Evolutionary conservation across 768 basidiomycete species (phyloP).

Genomic region (Lactarius hatsudake): DNA sequence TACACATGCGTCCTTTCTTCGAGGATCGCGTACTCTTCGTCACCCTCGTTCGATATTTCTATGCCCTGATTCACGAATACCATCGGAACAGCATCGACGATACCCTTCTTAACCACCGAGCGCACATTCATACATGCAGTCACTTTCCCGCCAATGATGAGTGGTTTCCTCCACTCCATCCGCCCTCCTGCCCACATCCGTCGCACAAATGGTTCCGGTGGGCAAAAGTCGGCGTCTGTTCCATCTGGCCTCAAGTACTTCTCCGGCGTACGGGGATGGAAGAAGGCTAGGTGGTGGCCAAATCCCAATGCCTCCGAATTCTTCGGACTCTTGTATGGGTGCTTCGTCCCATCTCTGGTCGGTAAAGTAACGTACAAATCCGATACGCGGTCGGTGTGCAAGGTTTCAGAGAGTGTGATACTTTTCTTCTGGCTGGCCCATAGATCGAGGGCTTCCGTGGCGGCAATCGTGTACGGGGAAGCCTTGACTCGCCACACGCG

Average conservation of each 20-base stretch:
- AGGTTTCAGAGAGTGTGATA: conserved; percentile 46
- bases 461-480: conserved; percentile 11
- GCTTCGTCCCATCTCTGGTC: conserved; percentile 58
- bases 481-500: conserved; percentile 17
- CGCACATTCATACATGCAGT: conserved; percentile 47
- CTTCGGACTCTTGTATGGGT: conserved; percentile 40
- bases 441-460: conserved; percentile 40
- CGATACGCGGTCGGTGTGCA: conserved; percentile 55
- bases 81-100: conserved; percentile 62
- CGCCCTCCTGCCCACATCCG: conserved; percentile 83
- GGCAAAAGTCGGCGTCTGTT: conserved; percentile 68
- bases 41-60: conserved; percentile 46
- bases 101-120: conserved; percentile 61
- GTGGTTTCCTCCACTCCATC: conserved; percentile 58
- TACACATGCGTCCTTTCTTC: conserved; percentile 75
- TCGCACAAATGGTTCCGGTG: conserved; percentile 67
- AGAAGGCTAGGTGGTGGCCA: conserved; percentile 74
- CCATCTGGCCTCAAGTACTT: conserved; percentile 58
- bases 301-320: conserved; percentile 45
- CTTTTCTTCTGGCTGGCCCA: conserved; percentile 54
- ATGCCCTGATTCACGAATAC: conserved; percentile 72
- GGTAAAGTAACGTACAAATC: conserved; percentile 70
- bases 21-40: conserved; percentile 44
- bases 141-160: conserved; percentile 55
- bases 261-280: conserved; percentile 65